Base-by-base conservation (phyloP, 1,284 basidiomycete species). In the Papiliotrema nemorosa region DNA sequence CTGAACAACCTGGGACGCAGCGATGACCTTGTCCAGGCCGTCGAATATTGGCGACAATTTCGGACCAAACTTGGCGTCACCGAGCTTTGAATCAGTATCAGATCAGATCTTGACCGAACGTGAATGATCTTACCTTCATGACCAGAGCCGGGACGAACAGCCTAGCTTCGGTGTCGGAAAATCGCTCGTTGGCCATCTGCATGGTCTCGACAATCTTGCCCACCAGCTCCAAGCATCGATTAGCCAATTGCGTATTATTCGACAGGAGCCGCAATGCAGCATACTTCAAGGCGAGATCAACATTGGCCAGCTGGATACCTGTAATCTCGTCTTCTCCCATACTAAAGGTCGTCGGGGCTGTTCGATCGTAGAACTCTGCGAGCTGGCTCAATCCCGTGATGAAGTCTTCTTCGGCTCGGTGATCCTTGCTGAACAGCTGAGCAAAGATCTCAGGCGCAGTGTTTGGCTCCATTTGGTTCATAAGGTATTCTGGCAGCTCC, bases 281-380 rank as follows among this genome's bases (percentile, higher is more conserved):
- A 64, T 98, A 99, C 79, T 97, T 97, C 68, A 98, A 78, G 2
- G 90, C 83, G 31, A 98, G 78, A 70, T 99, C 96, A 41, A 90
- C 84, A 70, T 94, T 97, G 27, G 90, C 89, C 25, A 94, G 66
- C 51, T 90, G 85, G n/a, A 88, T 78, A 26, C 81, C 81, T 62
- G 82, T 80, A 12, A 85, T 72, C 48, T 84, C 82, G 13, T 82
- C 81, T 7, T 77, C 69, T 6, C 76, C 60, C 25, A 82, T 57
- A 1, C 79, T 83, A 47, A 79, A 82, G 48, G 75, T 77, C 43
- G 85, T 82, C 38, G 86, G 82, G 13, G 82, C 82, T 39, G 79
- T 78, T 45, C 79, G 73, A 53, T 80, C 75, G 76, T 86, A 90
- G 68, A 91, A 85, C 26, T 93, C 86, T 55, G 84, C 79, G 39